Conservation (phyloP, 768 basidiomycete species). For the Amanita brunnescens region DNA sequence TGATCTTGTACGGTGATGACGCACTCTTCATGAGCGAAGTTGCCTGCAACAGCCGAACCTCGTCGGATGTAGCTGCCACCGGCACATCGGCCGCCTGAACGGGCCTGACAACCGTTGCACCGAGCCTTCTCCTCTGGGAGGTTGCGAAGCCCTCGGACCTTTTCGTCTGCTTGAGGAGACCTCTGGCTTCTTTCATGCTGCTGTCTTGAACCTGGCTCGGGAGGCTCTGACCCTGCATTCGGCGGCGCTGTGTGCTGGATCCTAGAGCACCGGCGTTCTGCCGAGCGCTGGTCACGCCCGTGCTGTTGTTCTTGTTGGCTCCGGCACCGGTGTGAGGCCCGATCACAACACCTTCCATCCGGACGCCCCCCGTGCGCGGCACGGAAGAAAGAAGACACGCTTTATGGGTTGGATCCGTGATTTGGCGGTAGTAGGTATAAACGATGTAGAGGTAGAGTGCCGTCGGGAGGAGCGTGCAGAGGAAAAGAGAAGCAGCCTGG, state of each 20-base stretch:
- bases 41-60: constrained; percentile 16
- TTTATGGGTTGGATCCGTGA: constrained; percentile 27
- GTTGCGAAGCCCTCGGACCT: constrained; percentile 1
- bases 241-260: background rate
- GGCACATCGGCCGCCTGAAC: background rate
- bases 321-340: background rate
- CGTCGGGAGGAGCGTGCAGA: constrained; percentile 31
- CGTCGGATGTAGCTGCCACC: background rate
- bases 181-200: constrained; percentile 3
- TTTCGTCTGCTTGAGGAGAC: background rate
- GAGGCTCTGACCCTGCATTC: background rate
- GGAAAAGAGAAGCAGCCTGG: constrained; percentile 27
- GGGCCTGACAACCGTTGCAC: background rate
- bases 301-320: background rate
- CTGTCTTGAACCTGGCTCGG: too few relatives aligned
- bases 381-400: constrained; percentile 20
- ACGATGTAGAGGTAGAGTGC: constrained; percentile 27
- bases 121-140: background rate
- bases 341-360: constrained; percentile 8
- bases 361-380: constrained; percentile 6
- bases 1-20: constrained; percentile 18
- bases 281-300: background rate
- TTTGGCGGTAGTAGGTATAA: constrained; percentile 32
- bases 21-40: constrained; percentile 23
- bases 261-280: background rate